Conservation (phyloP, 2,329 filamentous ascomycete species). For the Helminthosporium solani region DNA sequence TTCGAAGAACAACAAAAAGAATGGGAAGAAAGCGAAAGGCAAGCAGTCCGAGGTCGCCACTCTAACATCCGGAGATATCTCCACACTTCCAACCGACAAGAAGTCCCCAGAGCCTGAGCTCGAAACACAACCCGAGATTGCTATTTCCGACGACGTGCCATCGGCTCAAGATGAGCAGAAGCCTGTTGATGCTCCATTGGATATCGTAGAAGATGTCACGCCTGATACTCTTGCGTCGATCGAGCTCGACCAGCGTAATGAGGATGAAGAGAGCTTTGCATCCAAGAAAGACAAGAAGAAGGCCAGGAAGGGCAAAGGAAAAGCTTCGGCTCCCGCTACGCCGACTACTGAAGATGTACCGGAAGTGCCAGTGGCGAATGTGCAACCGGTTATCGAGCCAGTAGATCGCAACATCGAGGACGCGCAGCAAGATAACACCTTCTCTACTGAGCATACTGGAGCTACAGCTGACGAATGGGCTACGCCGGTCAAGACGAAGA, state of each 20-base stretch:
- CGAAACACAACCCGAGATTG: neutral
- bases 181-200: neutral
- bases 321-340: slow-evolving; percentile 10
- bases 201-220: neutral
- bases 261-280: slow-evolving; percentile 6
- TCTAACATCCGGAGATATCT: slow-evolving; percentile 10
- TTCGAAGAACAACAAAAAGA: slow-evolving; percentile 27
- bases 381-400: neutral
- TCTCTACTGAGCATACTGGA: slow-evolving; percentile 1
- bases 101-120: neutral
- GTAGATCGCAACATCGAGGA: neutral
- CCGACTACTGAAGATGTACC: slow-evolving; percentile 2
- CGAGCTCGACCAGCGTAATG: neutral
- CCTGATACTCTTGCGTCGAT: neutral
- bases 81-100: neutral
- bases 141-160: neutral
- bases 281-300: slow-evolving; percentile 34
- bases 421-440: neutral
- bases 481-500: slow-evolving; percentile 21
- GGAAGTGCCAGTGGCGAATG: neutral
- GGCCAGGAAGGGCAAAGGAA: slow-evolving; percentile 32
- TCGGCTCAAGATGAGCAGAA: neutral
- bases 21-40: slow-evolving; percentile 23
- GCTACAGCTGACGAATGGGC: slow-evolving; percentile 7
- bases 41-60: slow-evolving; percentile 17